These are phyloP conservation scores for Carex kokanica DNA, from an alignment of 176 grass and related monocot species.

Conservation along the genomic window DNA sequence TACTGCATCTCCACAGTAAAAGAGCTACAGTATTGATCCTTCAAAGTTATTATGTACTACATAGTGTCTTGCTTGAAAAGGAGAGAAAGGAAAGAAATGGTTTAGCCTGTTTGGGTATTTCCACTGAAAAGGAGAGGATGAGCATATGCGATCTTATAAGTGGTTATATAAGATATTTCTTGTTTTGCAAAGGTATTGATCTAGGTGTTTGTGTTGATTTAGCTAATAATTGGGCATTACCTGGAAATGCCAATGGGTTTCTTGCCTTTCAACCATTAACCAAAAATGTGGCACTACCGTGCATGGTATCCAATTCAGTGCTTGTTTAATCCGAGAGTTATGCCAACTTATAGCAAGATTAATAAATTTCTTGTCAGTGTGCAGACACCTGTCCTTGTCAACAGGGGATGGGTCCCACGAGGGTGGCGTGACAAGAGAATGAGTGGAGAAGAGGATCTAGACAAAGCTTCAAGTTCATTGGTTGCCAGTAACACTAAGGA, in stretches of 20 bases:
- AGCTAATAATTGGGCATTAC: neutral
- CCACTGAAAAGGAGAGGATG: neutral
- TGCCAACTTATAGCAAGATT: constrained; percentile 28
- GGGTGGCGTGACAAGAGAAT: constrained; percentile 60
- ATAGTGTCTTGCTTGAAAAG: neutral
- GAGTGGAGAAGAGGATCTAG: constrained; percentile 34
- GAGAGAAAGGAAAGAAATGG: neutral
- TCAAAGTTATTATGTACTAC: too few species aligned
- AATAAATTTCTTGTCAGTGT: constrained; percentile 65
- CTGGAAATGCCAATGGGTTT: neutral
- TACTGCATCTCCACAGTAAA: too few species aligned
- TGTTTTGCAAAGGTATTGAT: neutral
- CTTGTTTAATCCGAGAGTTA: neutral
- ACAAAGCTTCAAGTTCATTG: constrained; percentile 37
- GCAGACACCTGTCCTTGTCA: constrained; percentile 82
- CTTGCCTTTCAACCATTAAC: neutral
- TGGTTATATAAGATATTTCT: neutral
- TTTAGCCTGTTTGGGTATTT: neutral
- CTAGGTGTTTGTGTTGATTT: neutral
- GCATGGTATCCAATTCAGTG: neutral
- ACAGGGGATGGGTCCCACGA: constrained; percentile 95
- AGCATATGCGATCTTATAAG: neutral
- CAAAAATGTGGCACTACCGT: neutral
- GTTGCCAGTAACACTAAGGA: constrained; percentile 19
- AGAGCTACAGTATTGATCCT: too few species aligned